These are phyloP conservation scores for Trichophyton simii DNA, from an alignment of 2,329 filamentous ascomycete genomes.

Conservation along the genomic window DNA sequence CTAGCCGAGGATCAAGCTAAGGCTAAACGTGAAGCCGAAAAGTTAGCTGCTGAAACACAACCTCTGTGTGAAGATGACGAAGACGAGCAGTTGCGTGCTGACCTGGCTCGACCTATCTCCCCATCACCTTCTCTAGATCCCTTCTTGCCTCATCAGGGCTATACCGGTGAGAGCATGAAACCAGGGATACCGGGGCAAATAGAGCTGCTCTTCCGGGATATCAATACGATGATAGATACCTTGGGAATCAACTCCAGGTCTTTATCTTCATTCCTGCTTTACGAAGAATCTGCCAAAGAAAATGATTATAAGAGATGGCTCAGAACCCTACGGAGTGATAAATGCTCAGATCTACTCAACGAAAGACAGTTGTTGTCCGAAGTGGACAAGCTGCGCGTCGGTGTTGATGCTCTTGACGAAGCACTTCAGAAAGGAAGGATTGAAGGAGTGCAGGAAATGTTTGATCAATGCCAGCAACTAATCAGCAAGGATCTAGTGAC, in stretches of 20 bases:
- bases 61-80: conserved; percentile 36
- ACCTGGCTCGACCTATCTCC: conserved; percentile 32
- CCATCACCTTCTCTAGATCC: conserved; percentile 35
- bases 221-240: conserved; percentile 78
- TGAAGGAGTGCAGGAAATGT: conserved; percentile 53
- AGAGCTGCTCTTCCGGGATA: conserved; percentile 38
- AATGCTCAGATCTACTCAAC: conserved; percentile 57
- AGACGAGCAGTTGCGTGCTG: conserved; percentile 35
- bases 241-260: conserved; percentile 73
- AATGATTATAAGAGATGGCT: conserved; percentile 40
- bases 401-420: conserved; percentile 53
- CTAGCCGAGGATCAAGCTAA: conserved; percentile 20
- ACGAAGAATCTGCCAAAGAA: conserved; percentile 34
- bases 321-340: conserved; percentile 30
- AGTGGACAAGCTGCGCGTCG: conserved; percentile 52
- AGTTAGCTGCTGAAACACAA: conserved; percentile 24
- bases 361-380: conserved; percentile 64
- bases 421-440: conserved; percentile 57
- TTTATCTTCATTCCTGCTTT: conserved; percentile 43
- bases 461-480: conserved; percentile 52
- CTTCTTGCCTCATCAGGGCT: conserved; percentile 39
- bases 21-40: conserved; percentile 21
- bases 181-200: conserved; percentile 39
- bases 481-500: conserved; percentile 54
- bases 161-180: conserved; percentile 32